Conservation (phyloP, 345 rosid genomes). For the Eutrema heterophyllum region DNA sequence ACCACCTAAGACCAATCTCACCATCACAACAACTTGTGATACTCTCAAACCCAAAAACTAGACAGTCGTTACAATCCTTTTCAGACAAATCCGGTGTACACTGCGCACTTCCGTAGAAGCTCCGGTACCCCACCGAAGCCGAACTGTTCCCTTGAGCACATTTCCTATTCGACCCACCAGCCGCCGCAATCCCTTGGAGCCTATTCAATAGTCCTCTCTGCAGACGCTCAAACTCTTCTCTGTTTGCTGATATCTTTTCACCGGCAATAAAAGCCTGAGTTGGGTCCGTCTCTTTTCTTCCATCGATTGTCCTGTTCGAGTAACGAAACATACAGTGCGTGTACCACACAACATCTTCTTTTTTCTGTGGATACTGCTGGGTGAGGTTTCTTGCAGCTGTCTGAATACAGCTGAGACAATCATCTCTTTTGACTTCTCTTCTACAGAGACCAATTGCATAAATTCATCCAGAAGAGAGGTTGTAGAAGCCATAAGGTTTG, state of each 20-base stretch:
- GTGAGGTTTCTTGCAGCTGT: conserved; percentile 20
- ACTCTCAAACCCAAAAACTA: background rate
- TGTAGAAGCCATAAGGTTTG: conserved; percentile 31
- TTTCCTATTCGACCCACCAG: conserved; percentile 33
- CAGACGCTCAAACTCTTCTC: conserved; percentile 13
- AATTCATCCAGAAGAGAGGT: conserved; percentile 19
- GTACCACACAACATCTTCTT: conserved; percentile 36
- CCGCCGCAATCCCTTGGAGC: conserved; percentile 24
- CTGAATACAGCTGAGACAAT: conserved; percentile 34
- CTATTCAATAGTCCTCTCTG: conserved; percentile 17
- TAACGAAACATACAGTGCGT: conserved; percentile 41
- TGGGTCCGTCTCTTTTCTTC: conserved; percentile 16
- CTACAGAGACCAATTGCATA: conserved; percentile 36
- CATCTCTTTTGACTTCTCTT: conserved; percentile 36
- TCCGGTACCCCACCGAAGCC: background rate
- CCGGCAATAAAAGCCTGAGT: background rate
- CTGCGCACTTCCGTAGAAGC: conserved; percentile 36
- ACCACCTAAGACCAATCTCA: conserved; percentile 26
- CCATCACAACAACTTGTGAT: conserved; percentile 24
- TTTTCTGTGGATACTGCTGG: conserved; percentile 11
- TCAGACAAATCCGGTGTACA: conserved; percentile 45
- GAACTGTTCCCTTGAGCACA: conserved; percentile 37
- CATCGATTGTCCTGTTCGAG: conserved; percentile 27
- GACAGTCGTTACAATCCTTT: conserved; percentile 31
- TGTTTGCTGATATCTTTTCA: conserved; percentile 3